These are phyloP conservation scores for Kokia cookei DNA, from an alignment of 441 rosid species.

Conservation along the genomic window DNA sequence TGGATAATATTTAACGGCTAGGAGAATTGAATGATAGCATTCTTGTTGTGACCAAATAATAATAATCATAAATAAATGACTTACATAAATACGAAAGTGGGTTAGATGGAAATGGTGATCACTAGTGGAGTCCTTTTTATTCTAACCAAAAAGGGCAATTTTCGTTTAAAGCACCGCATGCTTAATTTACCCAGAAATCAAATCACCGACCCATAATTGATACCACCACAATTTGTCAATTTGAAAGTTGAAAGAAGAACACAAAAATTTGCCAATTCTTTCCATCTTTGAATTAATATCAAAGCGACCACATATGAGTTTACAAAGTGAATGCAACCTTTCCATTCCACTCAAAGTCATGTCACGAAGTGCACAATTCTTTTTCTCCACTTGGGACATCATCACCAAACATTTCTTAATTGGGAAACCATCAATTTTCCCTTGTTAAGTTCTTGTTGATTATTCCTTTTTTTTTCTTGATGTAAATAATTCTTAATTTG, in stretches of 20 bases:
- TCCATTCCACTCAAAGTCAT: neutral
- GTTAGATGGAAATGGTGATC: neutral
- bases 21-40: no score
- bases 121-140: neutral
- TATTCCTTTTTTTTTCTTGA: no score
- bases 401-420: neutral
- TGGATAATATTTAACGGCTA: neutral
- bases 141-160: neutral
- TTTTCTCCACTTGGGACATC: conserved; percentile 14
- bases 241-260: no score
- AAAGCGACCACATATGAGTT: no score
- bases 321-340: neutral
- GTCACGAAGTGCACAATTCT: conserved; percentile 12
- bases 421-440: no score
- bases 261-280: conserved; percentile 6
- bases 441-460: no score
- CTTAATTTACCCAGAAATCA: neutral
- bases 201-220: no score
- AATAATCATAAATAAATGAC: neutral
- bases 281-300: no score
- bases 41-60: neutral
- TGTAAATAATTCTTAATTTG: no score
- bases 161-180: no score
- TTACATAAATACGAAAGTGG: neutral
- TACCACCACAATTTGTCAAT: no score